Percentiles rank a stretch among this genome's conserved stretches.
phyloP scores from a whole-genome alignment of 1,139 yeast species.

The Candida sp. region DNA sequence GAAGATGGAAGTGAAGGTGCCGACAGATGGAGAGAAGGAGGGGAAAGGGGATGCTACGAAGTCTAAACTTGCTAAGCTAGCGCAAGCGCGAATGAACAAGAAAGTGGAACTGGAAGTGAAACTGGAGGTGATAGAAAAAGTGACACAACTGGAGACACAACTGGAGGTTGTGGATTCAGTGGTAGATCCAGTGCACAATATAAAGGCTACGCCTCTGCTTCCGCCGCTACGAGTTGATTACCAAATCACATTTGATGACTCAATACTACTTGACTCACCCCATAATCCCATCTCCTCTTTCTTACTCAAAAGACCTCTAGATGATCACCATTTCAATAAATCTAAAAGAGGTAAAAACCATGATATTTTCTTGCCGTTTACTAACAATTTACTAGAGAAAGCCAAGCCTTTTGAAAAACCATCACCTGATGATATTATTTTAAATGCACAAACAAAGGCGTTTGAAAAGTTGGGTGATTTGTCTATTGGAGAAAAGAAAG shows the following conservation, averaged over 20 bases:
- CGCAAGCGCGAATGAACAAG: slow-evolving; percentile 27
- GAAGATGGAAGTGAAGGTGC: background rate
- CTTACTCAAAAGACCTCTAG: slow-evolving; percentile 9
- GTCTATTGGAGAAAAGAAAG: background rate
- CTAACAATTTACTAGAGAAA: slow-evolving; percentile 41
- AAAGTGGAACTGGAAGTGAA: background rate
- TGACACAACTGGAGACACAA: no score
- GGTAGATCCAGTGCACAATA: background rate
- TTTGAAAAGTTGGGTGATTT: slow-evolving; percentile 39
- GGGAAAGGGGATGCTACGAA: slow-evolving; percentile 11
- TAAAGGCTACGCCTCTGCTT: background rate
- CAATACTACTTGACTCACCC: slow-evolving; percentile 15
- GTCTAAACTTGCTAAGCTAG: slow-evolving; percentile 49
- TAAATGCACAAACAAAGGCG: slow-evolving; percentile 57
- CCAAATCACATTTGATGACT: slow-evolving; percentile 16
- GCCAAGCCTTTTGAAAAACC: slow-evolving; percentile 60
- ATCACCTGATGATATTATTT: slow-evolving; percentile 80
- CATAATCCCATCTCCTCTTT: slow-evolving; percentile 15
- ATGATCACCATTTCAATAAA: slow-evolving; percentile 9
- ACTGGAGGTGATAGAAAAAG: no score
- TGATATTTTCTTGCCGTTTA: slow-evolving; percentile 29
- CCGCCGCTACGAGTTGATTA: background rate
- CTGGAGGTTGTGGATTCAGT: background rate
- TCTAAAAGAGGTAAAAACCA: slow-evolving; percentile 18
- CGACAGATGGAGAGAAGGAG: slow-evolving; percentile 1